Conservation (phyloP, 768 basidiomycete species). For the Lanmaoa pseudosensibilis region DNA sequence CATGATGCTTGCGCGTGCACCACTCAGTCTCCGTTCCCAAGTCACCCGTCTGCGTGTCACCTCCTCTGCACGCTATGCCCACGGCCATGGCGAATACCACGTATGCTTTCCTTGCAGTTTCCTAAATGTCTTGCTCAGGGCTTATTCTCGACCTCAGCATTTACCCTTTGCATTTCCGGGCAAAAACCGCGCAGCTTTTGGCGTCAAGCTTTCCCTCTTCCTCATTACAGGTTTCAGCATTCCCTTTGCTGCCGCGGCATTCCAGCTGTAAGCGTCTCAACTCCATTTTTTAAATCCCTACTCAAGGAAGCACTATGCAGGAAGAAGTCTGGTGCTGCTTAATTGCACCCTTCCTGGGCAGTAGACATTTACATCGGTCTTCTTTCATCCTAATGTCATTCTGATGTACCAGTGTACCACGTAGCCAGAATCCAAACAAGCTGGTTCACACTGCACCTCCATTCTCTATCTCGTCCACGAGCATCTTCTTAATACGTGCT, state of each 20-base stretch:
- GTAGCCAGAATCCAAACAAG: constrained; percentile 1
- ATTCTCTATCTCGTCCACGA: constrained; percentile 25
- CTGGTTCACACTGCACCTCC: constrained; percentile 15
- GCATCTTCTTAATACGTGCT: constrained; percentile 36
- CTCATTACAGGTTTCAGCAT: constrained; percentile 61
- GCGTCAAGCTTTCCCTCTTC: constrained; percentile 32
- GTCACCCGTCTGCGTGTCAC: constrained; percentile 27
- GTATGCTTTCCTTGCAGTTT: constrained; percentile 34
- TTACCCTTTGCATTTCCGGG: constrained; percentile 56
- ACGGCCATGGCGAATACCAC: constrained; percentile 53
- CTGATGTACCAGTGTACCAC: constrained; percentile 8
- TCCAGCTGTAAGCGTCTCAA: constrained; percentile 58
- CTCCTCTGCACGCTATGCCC: constrained; percentile 43
- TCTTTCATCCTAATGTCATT: background rate
- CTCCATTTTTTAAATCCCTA: background rate
- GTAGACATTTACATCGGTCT: constrained; percentile 4
- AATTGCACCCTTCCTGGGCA: constrained; percentile 13
- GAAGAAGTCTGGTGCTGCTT: constrained; percentile 37
- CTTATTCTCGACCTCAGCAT: constrained; percentile 39
- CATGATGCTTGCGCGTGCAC: constrained; percentile 46
- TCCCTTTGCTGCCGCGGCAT: constrained; percentile 60
- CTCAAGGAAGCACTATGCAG: constrained; percentile 32
- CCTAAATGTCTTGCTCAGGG: background rate
- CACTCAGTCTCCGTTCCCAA: constrained; percentile 42
- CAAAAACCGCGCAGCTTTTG: constrained; percentile 49